Evolutionary conservation across 257 asterid genomes (phyloP).

Genomic region (Solanum raphanifolium): DNA sequence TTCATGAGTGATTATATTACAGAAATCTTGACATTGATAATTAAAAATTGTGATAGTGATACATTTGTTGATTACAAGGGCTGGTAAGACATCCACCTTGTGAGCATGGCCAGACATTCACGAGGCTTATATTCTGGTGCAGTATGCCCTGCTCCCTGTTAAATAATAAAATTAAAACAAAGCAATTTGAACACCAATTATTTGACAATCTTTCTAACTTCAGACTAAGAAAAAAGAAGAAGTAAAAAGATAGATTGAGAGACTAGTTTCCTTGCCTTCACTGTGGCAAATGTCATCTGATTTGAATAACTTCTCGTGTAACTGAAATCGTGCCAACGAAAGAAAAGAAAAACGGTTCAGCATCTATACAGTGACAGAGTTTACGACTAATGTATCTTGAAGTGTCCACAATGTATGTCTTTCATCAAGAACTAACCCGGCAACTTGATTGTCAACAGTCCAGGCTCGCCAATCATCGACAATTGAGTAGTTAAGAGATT

Average conservation of each 20-base stretch:
- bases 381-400: background rate
- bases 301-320: conserved; percentile 11
- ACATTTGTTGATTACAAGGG: too few relatives aligned
- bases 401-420: background rate
- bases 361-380: background rate
- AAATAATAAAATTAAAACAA: too few relatives aligned
- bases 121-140: too few relatives aligned
- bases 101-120: too few relatives aligned
- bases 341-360: background rate
- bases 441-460: conserved; percentile 25
- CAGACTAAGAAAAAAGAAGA: too few relatives aligned
- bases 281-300: conserved; percentile 15
- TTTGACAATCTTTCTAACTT: too few relatives aligned
- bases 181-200: too few relatives aligned
- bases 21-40: too few relatives aligned
- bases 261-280: conserved; percentile 6
- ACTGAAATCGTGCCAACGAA: background rate
- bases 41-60: too few relatives aligned
- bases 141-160: too few relatives aligned
- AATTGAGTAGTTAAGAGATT: conserved; percentile 27
- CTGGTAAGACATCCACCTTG: too few relatives aligned
- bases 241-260: background rate
- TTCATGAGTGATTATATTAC: too few relatives aligned
- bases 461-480: conserved; percentile 31
- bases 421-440: conserved; percentile 14